A percentile compares a stretch with the other conserved stretches of the same genome.
Conservation (phyloP, 495 filamentous ascomycete genomes). For the Hypoxylon subgilvum region DNA sequence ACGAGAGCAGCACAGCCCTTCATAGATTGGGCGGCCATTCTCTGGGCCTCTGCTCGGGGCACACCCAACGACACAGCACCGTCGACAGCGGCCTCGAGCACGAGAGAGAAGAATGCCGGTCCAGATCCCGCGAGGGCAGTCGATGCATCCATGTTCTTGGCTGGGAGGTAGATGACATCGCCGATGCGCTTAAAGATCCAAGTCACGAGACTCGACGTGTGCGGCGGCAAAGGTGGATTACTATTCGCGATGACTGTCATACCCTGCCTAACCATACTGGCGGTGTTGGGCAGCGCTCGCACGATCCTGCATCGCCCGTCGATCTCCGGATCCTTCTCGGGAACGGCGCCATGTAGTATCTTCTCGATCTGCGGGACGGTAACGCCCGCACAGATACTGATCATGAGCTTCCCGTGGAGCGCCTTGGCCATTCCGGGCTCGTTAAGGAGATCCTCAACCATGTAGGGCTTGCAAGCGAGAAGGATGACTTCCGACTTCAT, state of each 20-base stretch:
- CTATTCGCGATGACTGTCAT: slow-evolving; percentile 80
- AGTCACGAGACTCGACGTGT: slow-evolving; percentile 62
- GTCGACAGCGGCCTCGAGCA: slow-evolving; percentile 77
- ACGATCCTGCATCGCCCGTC: slow-evolving; percentile 64
- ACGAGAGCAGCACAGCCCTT: slow-evolving; percentile 75
- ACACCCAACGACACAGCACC: slow-evolving; percentile 82
- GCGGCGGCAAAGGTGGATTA: slow-evolving; percentile 59
- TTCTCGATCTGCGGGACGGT: slow-evolving; percentile 66
- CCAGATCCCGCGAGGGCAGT: slow-evolving; percentile 80
- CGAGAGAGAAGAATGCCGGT: slow-evolving; percentile 78
- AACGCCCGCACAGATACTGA: slow-evolving; percentile 86
- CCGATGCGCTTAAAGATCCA: slow-evolving; percentile 82
- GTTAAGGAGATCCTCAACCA: slow-evolving; percentile 67
- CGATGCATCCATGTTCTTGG: slow-evolving; percentile 72
- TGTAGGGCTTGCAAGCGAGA: slow-evolving; percentile 80
- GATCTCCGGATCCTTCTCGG: slow-evolving; percentile 44
- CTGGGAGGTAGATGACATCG: slow-evolving; percentile 67
- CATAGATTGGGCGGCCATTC: slow-evolving; percentile 82
- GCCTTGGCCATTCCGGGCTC: slow-evolving; percentile 71
- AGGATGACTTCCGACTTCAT: slow-evolving; percentile 68
- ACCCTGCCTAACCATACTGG: slow-evolving; percentile 69
- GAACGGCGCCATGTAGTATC: slow-evolving; percentile 58
- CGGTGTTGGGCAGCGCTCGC: slow-evolving; percentile 81
- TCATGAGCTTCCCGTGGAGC: slow-evolving; percentile 76
- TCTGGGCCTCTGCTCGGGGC: slow-evolving; percentile 74